A percentile compares a stretch with the other conserved stretches of the same genome.
Conservation (phyloP, 2,329 filamentous ascomycete genomes). For the Colletotrichum shisoi region DNA sequence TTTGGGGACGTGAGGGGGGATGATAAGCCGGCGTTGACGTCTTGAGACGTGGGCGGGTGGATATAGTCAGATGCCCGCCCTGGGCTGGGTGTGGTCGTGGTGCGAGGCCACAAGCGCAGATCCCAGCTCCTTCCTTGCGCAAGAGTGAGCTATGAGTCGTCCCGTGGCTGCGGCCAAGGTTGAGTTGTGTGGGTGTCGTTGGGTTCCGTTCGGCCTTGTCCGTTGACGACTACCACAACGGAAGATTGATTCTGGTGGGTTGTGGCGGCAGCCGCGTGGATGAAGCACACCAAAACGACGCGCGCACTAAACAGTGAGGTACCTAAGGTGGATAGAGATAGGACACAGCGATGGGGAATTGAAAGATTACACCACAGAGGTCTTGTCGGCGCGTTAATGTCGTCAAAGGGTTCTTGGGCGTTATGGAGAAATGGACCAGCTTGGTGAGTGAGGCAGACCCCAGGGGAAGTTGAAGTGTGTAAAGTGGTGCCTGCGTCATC, state of each 20-base stretch:
- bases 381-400: background rate
- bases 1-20: slow-evolving; percentile 21
- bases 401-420: slow-evolving; percentile 16
- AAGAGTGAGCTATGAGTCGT: slow-evolving; percentile 25
- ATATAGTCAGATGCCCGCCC: slow-evolving; percentile 36
- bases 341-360: background rate
- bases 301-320: slow-evolving; percentile 8
- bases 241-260: slow-evolving; percentile 17
- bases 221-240: background rate
- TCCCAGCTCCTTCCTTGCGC: slow-evolving; percentile 32
- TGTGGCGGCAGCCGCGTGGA: slow-evolving; percentile 24
- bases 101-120: slow-evolving; percentile 27
- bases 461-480: slow-evolving; percentile 21
- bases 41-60: slow-evolving; percentile 27
- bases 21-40: slow-evolving; percentile 21
- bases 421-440: slow-evolving; percentile 10
- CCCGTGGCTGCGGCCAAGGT: slow-evolving; percentile 27
- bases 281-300: background rate
- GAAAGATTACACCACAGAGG: background rate
- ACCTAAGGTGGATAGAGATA: too few species aligned
- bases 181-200: slow-evolving; percentile 4
- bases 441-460: slow-evolving; percentile 28
- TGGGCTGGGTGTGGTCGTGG: slow-evolving; percentile 19
- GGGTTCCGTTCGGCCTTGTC: slow-evolving; percentile 19
- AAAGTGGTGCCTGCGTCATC: slow-evolving; percentile 30